Conservation (phyloP, 345 rosid species). For the Eucalyptus shirleyi region DNA sequence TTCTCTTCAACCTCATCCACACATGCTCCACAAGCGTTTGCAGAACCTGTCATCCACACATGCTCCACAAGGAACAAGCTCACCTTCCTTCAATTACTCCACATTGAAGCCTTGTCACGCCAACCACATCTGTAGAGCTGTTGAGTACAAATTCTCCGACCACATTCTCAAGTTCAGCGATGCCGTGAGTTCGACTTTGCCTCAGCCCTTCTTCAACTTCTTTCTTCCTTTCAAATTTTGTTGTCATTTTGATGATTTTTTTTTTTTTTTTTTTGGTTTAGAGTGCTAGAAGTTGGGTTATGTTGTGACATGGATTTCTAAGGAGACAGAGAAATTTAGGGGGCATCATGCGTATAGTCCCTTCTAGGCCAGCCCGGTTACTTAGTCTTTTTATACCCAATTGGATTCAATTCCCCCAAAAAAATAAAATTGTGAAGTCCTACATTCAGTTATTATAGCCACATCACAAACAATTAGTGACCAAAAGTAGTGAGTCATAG, state of each 20-base stretch:
- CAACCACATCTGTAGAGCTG: conserved; percentile 19
- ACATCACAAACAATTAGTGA: too few species aligned
- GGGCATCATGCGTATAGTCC: too few species aligned
- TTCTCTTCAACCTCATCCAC: not conserved
- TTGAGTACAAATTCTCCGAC: conserved; percentile 71
- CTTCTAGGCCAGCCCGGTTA: too few species aligned
- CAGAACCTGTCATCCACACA: not conserved
- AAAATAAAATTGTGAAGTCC: too few species aligned
- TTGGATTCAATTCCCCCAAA: too few species aligned
- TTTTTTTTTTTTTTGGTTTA: not conserved
- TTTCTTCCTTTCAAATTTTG: not conserved
- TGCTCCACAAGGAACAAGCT: not conserved
- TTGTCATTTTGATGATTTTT: not conserved
- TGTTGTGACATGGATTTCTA: not conserved
- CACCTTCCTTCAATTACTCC: not conserved
- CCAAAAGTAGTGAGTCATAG: too few species aligned
- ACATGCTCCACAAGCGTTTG: not conserved
- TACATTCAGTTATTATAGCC: too few species aligned
- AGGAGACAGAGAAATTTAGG: conserved; percentile 78
- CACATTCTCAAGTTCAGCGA: conserved; percentile 83
- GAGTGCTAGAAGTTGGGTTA: not conserved
- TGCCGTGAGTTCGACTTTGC: conserved; percentile 22
- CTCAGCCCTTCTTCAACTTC: not conserved
- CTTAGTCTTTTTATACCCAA: too few species aligned
- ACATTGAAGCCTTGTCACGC: not conserved